These are phyloP conservation scores for Aureobasidium sp. DNA, from an alignment of 2,329 filamentous ascomycete genomes.

Conservation along the genomic window DNA sequence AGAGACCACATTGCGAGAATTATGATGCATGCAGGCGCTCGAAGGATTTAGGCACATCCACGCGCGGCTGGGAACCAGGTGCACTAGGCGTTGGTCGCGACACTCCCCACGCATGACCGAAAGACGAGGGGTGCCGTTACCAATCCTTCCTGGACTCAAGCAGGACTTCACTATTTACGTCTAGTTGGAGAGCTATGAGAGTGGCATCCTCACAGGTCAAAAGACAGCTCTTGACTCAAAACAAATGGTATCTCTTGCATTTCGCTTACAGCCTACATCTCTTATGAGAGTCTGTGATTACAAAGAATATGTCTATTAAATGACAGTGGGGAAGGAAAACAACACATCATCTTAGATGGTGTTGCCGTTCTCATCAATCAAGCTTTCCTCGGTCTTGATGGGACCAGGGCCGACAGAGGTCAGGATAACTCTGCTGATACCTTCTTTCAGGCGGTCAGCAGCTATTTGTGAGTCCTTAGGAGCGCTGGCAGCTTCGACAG, in stretches of 20 bases:
- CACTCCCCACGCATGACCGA: no score
- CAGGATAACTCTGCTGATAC: constrained; percentile 82
- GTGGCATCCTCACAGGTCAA: no score
- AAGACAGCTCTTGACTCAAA: not conserved
- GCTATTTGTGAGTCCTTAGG: constrained; percentile 56
- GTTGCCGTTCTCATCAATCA: constrained; percentile 62
- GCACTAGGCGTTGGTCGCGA: no score
- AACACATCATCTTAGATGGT: not conserved
- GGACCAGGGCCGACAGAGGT: constrained; percentile 90
- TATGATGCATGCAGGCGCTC: not conserved
- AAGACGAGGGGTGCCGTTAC: not conserved
- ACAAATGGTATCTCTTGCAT: constrained; percentile 11
- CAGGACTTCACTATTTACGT: no score
- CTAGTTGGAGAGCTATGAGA: no score
- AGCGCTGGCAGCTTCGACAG: constrained; percentile 47
- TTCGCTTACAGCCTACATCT: not conserved
- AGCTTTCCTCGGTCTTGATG: constrained; percentile 65
- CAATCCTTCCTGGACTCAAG: not conserved
- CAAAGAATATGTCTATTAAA: constrained; percentile 8
- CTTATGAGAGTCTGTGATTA: not conserved
- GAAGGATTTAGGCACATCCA: not conserved
- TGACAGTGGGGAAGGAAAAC: not conserved
- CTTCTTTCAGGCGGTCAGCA: constrained; percentile 55
- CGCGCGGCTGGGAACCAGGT: not conserved
- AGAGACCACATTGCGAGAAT: no score